Base-by-base conservation (phyloP, 192 early-diverging fungal genomes). In the Oehlia diaphana region DNA sequence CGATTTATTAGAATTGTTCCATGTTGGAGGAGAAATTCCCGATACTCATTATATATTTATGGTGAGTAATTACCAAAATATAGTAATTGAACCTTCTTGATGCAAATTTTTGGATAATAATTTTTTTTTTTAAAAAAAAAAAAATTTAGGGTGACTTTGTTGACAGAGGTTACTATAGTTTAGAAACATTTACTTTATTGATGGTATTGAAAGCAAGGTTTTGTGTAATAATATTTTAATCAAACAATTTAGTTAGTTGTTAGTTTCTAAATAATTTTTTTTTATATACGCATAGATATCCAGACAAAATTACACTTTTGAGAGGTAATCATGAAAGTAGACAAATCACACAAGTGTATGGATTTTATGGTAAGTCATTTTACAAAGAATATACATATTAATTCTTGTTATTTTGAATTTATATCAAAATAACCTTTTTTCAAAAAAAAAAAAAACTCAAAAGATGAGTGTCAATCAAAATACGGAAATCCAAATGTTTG, bases 1-100 rank as follows among this genome's bases (percentile, higher is more conserved):
- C 82, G 98, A 99, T 82, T 86, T 99, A 63, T 85, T 98, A 53
- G 98, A 98, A 82, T 89, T 99, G 42, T 99, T 99, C 83, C 88
- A 91, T 37, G 96, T 99, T 14, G 96, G 96, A 73, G 97, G 97
- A 16, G 96, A 98, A 85, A 89, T 96, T 35, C 95, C 96, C 50
- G 90, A 91, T 79, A 98, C 95, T 23, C 94, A 94, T 85, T 99
- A 99, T 86, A 97, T 99, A 81, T 99, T 99, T 83, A 98, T 99
- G 96, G 95, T 96, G 76, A n/a, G n/a, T 9, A 35, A 44, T 70
- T 47, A 39, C 33, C 14, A 13, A 42, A 3, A 21, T 39, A 70
- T 42, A n/a, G 33, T n/a, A 14, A 19, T 21, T n/a, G 68, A 21
- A 44, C 47, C 9, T 16, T 42, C 19, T 65, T 13, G 6, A 69